A percentile compares a stretch with the other conserved stretches of the same genome.
Evolutionary conservation across 208 protist species (phyloP).

Genomic region (Leishmania braziliensis): DNA sequence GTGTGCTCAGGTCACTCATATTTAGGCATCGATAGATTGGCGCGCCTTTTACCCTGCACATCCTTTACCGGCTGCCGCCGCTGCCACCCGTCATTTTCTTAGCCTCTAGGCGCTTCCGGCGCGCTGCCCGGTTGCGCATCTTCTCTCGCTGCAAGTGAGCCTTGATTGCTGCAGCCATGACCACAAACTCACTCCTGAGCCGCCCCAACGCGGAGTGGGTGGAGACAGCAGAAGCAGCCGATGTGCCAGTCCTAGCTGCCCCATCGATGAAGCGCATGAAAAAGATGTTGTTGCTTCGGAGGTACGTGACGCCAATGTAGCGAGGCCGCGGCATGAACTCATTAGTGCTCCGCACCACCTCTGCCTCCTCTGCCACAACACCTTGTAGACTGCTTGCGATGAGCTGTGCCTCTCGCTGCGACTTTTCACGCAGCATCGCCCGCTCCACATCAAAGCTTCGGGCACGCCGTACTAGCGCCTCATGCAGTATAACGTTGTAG

Average conservation of each 20-base stretch:
- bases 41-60: not conserved
- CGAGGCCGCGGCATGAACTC: constrained; percentile 49
- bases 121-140: constrained; percentile 59
- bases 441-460: constrained; percentile 71
- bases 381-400: constrained; percentile 23
- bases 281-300: constrained; percentile 79
- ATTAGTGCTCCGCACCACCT: not conserved
- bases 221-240: not conserved
- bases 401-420: constrained; percentile 22
- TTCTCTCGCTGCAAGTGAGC: constrained; percentile 50
- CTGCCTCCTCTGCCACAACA: not conserved
- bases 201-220: constrained; percentile 1
- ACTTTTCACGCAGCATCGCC: constrained; percentile 24
- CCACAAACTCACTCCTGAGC: constrained; percentile 30
- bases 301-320: constrained; percentile 66
- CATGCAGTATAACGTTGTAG: constrained; percentile 77
- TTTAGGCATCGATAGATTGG: not conserved
- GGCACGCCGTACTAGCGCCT: constrained; percentile 59
- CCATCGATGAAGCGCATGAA: constrained; percentile 62
- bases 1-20: not conserved
- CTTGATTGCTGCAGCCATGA: constrained; percentile 53
- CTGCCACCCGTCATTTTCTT: constrained; percentile 21
- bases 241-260: not conserved
- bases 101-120: constrained; percentile 50
- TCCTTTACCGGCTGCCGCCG: not conserved